Base-by-base conservation (phyloP, 2,329 filamentous ascomycete genomes). In the Bipolaris oryzae region DNA sequence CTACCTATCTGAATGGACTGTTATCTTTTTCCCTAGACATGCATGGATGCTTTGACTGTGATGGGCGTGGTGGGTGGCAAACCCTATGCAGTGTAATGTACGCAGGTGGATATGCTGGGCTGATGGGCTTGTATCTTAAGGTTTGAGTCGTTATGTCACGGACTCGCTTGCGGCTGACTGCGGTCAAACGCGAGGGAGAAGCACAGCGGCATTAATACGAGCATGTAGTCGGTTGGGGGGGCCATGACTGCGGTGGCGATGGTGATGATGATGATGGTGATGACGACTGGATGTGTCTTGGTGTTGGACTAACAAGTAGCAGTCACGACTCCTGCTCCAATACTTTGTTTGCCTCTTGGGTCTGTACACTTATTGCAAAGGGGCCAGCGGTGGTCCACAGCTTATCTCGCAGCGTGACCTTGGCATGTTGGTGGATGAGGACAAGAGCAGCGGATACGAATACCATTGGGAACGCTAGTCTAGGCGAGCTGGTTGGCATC, bases 1-100 rank as follows among this genome's bases (percentile, higher is more conserved):
- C 45, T 45, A 38, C 25, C 39, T 55, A 51, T 55, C 16, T 31
- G 28, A 13, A 31, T 31, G 28, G 28, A 31, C 28, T 31, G 28
- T 31, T 31, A 31, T 31, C 28, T 31, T 31, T 31, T 31, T 31
- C 28, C 28, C 28, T 31, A 31, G 2, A 31, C 1, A 31, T 11
- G 28, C 28, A 31, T 31, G 28, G 7, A 31, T 31, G 9, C 28
- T 31, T 31, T 31, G 28, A 5, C 28, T 31, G 10, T 31, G 28
- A 31, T 31, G 18, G 10, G 18, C 7, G 5, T 21, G 20, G 2
- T 31, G 28, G 28, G 28, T 31, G 28, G 28, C 28, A 31, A 31
- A 31, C 28, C 13, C 35, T 25, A 6, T 39, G 39, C 6, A 18
- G 25, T 23, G 39, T 31, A 31, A 10, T 31, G 28, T 11, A 31